A percentile compares a stretch with the other conserved stretches of the same genome.
Evolutionary conservation across 116 monocot genomes (phyloP).

Genomic region (Phalaenopsis hybrid): DNA sequence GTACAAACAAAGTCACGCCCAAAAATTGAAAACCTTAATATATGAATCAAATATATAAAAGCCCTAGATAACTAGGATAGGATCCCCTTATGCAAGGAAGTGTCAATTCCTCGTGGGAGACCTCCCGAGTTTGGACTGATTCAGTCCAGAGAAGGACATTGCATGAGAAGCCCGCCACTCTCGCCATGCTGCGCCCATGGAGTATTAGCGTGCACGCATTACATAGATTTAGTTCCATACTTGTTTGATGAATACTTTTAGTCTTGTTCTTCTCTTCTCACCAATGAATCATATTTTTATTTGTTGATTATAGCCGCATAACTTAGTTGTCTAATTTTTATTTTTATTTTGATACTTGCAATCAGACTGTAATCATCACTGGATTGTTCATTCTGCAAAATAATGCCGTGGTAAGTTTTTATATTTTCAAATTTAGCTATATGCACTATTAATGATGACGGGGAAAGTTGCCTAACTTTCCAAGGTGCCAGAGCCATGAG

Average conservation of each 20-base stretch:
- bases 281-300: background rate
- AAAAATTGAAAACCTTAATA: no score
- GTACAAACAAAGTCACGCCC: no score
- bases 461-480: background rate
- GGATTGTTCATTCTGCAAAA: constrained; percentile 69
- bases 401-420: constrained; percentile 67
- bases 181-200: no score
- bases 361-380: constrained; percentile 43
- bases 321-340: background rate
- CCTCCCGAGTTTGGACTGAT: no score
- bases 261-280: background rate
- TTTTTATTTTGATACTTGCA: background rate
- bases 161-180: no score
- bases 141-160: no score
- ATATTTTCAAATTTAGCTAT: background rate
- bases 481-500: background rate
- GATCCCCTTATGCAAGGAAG: no score
- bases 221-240: background rate
- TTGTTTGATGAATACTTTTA: background rate
- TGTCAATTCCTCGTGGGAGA: no score
- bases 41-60: no score
- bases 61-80: no score
- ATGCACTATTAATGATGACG: background rate
- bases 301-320: background rate
- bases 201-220: no score